These are phyloP conservation scores for Phytophthora chlamydospora DNA, from an alignment of 352 stramenopile genomes.

Conservation along the genomic window DNA sequence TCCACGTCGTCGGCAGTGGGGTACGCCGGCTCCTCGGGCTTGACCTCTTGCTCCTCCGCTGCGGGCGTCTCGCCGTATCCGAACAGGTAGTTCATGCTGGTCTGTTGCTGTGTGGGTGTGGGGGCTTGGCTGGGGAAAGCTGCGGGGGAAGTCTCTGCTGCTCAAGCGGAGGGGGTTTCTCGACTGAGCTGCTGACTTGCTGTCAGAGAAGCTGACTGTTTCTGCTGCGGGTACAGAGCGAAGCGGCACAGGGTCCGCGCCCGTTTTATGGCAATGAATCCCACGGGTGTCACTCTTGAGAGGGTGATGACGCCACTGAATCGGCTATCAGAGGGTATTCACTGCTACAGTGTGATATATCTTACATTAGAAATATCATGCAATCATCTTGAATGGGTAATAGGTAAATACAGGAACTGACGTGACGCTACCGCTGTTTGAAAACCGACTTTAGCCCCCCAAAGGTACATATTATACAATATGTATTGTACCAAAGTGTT, in stretches of 20 bases:
- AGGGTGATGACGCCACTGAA: constrained; percentile 22
- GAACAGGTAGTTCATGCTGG: constrained; percentile 49
- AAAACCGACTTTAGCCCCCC: no score
- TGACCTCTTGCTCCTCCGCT: constrained; percentile 32
- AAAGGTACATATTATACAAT: no score
- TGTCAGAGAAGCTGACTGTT: constrained; percentile 17
- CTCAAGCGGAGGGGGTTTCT: constrained; percentile 26
- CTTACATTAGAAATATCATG: no score
- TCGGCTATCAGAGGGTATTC: constrained; percentile 5
- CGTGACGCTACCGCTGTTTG: no score
- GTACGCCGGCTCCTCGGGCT: constrained; percentile 43
- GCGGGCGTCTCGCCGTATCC: constrained; percentile 31
- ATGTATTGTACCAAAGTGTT: no score
- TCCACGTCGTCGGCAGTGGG: constrained; percentile 60
- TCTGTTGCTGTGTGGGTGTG: constrained; percentile 4
- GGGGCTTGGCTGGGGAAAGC: not conserved
- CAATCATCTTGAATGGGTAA: no score
- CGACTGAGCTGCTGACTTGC: constrained; percentile 12
- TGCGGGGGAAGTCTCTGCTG: constrained; percentile 13
- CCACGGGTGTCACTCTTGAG: constrained; percentile 9
- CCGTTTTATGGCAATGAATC: constrained; percentile 12
- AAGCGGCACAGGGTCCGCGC: constrained; percentile 28
- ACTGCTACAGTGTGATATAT: no score
- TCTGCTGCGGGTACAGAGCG: constrained; percentile 20
- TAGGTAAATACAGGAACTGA: no score